Evolutionary conservation across 768 basidiomycete species (phyloP).

Genomic region (Fomitopsis pulvina): DNA sequence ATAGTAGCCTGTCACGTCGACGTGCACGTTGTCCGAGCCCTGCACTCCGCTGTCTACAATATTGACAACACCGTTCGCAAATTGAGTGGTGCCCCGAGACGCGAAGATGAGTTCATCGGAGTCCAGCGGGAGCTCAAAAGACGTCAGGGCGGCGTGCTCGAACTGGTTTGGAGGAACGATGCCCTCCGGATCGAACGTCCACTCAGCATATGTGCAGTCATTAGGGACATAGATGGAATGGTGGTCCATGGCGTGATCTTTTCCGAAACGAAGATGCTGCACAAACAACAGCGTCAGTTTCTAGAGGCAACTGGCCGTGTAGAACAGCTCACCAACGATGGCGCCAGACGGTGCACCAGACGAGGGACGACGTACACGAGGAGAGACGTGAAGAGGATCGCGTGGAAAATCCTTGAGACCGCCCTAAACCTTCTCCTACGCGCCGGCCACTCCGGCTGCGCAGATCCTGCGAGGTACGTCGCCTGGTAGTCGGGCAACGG

Average conservation of each 20-base stretch:
- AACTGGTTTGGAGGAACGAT: background rate
- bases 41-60: slow-evolving; percentile 4
- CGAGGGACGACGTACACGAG: background rate
- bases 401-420: background rate
- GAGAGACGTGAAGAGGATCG: background rate
- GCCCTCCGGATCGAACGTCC: slow-evolving; percentile 1
- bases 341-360: background rate
- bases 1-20: slow-evolving; percentile 17
- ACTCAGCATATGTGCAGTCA: background rate
- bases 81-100: background rate
- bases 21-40: slow-evolving; percentile 11
- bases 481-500: background rate
- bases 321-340: background rate
- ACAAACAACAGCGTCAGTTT: background rate
- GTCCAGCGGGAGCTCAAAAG: slow-evolving; percentile 9
- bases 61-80: slow-evolving; percentile 10
- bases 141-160: slow-evolving; percentile 4
- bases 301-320: background rate
- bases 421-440: background rate
- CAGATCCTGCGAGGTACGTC: slow-evolving; percentile 1
- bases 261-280: background rate
- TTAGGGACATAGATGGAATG: background rate
- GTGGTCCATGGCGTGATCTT: background rate
- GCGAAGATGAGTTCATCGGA: slow-evolving; percentile 2
- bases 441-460: background rate